Evolutionary conservation across 148 eudicot species (phyloP), one percentile per base, ranked within the genome.

Genomic region (Agrostemma githago): DNA sequence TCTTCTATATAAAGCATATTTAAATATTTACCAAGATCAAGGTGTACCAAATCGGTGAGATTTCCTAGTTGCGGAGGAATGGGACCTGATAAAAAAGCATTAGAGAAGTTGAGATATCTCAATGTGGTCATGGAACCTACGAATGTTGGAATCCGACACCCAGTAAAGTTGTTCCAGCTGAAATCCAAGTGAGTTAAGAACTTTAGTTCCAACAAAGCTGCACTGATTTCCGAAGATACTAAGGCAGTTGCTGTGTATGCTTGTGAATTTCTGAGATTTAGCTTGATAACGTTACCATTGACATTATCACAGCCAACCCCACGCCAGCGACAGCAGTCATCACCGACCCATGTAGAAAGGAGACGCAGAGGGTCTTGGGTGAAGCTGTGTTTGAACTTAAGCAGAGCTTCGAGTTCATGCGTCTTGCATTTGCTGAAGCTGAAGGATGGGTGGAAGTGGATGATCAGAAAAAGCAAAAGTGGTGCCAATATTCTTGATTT

Each of bases 311-410:
- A 80, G 4, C 56, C 53, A 19, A 80, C 73, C 12, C 84, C 80
- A 9, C 19, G 37, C 84, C 84, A 81, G 1, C n/a, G 59, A 46
- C 84, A 81, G 57, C 80, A 77, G 20, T 77, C 78, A 6, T 73
- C 34, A 2, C 72, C 84, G 10, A 40, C 62, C 72, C 73, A 76
- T 1, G 74, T 59, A 14, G 34, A 46, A 53, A 76, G 17, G 44
- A 1, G 46, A 6, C 58, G 2, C 8, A 8, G n/a, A 41, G 9
- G n/a, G 3, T 58, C 57, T n/a, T 2, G 0, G 6, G 8, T 59
- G 43, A 76, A 14, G 17, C 72, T 60, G 9, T 44, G 57, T 40
- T 76, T 68, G 46, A 76, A 14, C 44, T 69, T 60, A 5, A 74
- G 12, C 16, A 64, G 70, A 53, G 77, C 77, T 64, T 74, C 62